Base-by-base conservation (phyloP, 441 rosid species). In the Bocquillonia castaneifolia region DNA sequence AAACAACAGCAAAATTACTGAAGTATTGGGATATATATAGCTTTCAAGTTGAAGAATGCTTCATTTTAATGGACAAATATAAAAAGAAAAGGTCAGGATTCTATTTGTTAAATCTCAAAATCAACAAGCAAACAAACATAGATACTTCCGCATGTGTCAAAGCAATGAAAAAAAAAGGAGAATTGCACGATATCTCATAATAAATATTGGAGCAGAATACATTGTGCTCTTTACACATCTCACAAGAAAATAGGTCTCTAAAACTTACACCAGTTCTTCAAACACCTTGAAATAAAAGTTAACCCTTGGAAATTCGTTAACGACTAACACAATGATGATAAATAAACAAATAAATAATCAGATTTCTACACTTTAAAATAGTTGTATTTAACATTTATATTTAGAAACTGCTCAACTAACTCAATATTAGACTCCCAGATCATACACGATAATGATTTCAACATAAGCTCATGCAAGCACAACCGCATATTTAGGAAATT, bases 1-100 rank as follows among this genome's bases (percentile, higher is more conserved):
- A 28, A 61, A 51, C 52, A 58, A 62, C 10, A 60, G 18, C 18
- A 14, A 58, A 53, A 18, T 66, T 39, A 62, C 25, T 45, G 15
- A 32, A 52, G 40, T 6, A 65, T 55, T 39, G 40, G 40, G 18
- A 53, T 18, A 10, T 22, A 44, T 13, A 28, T n/a, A 17, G 14
- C 25, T 62, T 28, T 62, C 53, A 62, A 26, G 20, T 15, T 1
- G 39, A 66, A 58, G 29, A 50, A 10, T 50, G 52, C 28, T 42
- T 29, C n/a, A 32, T 17, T 28, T 10, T 0, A 32, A 20, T 17
- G 39, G 13, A 45, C 28, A 10, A 34, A 42, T 13, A 23, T 9
- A 7, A 31, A 45, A 44, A 17, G 18, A 26, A n/a, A 28, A 54
- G 31, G 10, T 32, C 15, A 7, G 22, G 28, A 22, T 8, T 14